Evolutionary conservation across 305 asterid genomes (phyloP).

Genomic region (Fraxinus albicans): DNA sequence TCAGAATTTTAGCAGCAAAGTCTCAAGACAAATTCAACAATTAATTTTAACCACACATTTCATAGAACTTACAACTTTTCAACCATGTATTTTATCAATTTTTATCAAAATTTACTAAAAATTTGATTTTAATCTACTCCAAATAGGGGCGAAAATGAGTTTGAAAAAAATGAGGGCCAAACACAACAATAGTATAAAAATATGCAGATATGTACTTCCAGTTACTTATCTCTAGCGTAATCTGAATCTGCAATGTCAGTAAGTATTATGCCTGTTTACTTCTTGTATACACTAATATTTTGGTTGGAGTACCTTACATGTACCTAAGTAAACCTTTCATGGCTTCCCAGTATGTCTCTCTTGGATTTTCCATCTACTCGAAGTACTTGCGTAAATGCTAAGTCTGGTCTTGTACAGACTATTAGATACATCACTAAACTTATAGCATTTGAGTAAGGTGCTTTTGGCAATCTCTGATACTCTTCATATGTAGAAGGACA

Average conservation of each 20-base stretch:
- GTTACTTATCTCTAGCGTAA: background rate
- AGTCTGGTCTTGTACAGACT: background rate
- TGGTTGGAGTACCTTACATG: background rate
- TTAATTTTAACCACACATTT: too few relatives aligned
- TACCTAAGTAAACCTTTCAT: background rate
- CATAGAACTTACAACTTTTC: too few relatives aligned
- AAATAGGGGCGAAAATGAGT: too few relatives aligned
- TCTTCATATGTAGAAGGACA: background rate
- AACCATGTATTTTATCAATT: too few relatives aligned
- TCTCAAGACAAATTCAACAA: too few relatives aligned
- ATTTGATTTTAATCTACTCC: too few relatives aligned
- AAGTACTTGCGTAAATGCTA: background rate
- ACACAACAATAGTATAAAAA: too few relatives aligned
- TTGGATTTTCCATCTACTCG: background rate
- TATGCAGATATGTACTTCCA: background rate
- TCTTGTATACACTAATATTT: too few relatives aligned
- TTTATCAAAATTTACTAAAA: too few relatives aligned
- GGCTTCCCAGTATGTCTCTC: background rate
- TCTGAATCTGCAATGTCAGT: background rate
- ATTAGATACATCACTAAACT: background rate
- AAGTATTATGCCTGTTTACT: background rate
- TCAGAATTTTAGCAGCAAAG: too few relatives aligned
- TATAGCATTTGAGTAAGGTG: background rate
- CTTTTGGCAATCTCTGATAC: background rate
- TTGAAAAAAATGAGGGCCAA: too few relatives aligned